Evolutionary conservation across 2,329 filamentous ascomycete genomes (phyloP), one percentile per base, ranked within the genome.

Genomic region (Aspergillus terreus): DNA sequence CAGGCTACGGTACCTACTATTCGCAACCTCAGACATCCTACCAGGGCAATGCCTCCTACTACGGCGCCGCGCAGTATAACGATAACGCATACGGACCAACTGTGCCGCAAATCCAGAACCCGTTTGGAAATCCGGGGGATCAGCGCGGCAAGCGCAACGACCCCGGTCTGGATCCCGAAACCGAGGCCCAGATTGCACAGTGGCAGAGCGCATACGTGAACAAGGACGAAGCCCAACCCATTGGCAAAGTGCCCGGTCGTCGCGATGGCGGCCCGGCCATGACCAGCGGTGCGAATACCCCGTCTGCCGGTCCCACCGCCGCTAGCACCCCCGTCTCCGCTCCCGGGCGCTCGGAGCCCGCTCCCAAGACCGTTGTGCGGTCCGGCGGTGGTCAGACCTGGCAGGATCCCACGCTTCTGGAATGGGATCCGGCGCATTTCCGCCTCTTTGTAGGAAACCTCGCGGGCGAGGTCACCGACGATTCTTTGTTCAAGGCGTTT

Each of bases 401-500:
- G 94, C 87, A 88, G 21, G 94, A 99, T 68, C 81, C 88, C 51
- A 82, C 87, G 0, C 82, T 99, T 3, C 82, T 97, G 2, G 94
- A 97, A 69, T 99, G 94, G 94, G 92, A 97, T 66, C 92, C 92
- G 1, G 83, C 88, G 25, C 94, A 99, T 69, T 88, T 96, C 65
- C 90, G 94, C 33, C 83, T 99, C 41, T 97, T 97, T 71, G 91
- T 97, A 14, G 94, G 94, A 58, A 99, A 99, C 70, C 82, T 99
- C 47, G 94, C 94, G 38, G 94, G 94, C 60, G 94, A 99, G 76
- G 94, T 95, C 27, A 99, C 94, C 1, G 94, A 99, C 71, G 94
- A 99, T 50, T 94, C 90, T 1, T 80, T 99, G 10, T 80, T 94
- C 63, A 99, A 99, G 74, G 94, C 94, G 2, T 99, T 99, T 64